These are phyloP conservation scores for Lojkania enalia DNA, from an alignment of 2,329 filamentous ascomycete species.

Conservation along the genomic window DNA sequence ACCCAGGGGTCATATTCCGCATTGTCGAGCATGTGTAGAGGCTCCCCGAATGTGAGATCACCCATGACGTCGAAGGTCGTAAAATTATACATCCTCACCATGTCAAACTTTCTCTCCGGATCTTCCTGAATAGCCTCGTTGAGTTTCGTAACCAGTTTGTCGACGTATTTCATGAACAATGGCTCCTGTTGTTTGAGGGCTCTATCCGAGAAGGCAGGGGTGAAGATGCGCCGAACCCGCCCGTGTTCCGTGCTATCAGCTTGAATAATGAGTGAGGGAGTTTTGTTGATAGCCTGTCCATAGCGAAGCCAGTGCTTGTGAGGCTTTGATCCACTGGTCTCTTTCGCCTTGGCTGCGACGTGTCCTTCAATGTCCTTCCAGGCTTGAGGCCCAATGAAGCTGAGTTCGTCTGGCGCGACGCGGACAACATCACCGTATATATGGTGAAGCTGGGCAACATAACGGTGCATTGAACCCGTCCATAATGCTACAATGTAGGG, in stretches of 20 bases:
- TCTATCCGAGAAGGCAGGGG: constrained; percentile 48
- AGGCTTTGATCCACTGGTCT: constrained; percentile 15
- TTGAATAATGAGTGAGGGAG: constrained; percentile 30
- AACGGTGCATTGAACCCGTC: constrained; percentile 25
- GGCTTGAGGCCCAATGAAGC: constrained; percentile 42
- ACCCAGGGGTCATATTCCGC: constrained; percentile 40
- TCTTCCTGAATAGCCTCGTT: constrained; percentile 33
- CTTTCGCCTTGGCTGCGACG: constrained; percentile 20
- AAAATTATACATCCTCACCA: constrained; percentile 40
- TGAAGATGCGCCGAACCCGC: constrained; percentile 45
- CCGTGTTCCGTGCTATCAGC: constrained; percentile 39
- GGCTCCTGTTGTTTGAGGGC: constrained; percentile 48
- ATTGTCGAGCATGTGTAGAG: constrained; percentile 35
- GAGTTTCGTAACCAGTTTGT: constrained; percentile 46
- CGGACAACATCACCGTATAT: constrained; percentile 49
- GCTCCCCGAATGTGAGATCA: constrained; percentile 37
- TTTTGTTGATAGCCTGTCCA: constrained; percentile 29
- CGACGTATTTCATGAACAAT: constrained; percentile 46
- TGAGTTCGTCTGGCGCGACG: constrained; percentile 46
- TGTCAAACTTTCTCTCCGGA: constrained; percentile 37
- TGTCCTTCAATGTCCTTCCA: constrained; percentile 44
- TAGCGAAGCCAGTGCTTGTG: constrained; percentile 24
- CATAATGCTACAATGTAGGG: constrained; percentile 31
- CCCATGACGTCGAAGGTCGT: constrained; percentile 42
- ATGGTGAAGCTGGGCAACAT: constrained; percentile 38